Base-by-base conservation (phyloP, 768 basidiomycete genomes). In the Lactifluus volemus region DNA sequence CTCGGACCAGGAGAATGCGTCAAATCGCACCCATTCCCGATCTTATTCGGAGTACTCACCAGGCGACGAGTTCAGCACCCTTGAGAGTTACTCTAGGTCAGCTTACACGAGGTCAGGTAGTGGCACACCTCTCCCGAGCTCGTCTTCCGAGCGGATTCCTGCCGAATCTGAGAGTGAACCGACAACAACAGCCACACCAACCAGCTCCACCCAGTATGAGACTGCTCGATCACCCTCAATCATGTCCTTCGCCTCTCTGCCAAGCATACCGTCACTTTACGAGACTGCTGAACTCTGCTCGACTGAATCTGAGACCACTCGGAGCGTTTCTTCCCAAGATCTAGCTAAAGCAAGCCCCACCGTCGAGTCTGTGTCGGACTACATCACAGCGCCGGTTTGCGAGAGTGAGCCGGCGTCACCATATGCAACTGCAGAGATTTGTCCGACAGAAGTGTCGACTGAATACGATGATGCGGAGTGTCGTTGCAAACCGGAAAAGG, bases 1-100 rank as follows among this genome's bases (percentile, higher is more conserved):
- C 5, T 81, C 80, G 0, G 84, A 88, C 62, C 85, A 83, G 68
- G 85, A 85, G 70, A 84, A 85, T 59, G 64, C 63, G 9, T 68
- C 71, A 5, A 71, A 69, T 4, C 75, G 73, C 52, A 70, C 70
- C 1, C 63, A 58, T 41, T 64, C 70, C 51, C 63, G 67, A n/a
- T 53, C 68, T 41, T 63, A 70, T 65, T 70, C 69, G 12, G 68
- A 66, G 30, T 63, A 63, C 61, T 63, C 66, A 36, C 51, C 49
- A 15, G 56, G 49, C 68, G 47, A 70, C 56, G 32, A 67, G 9
- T 41, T 66, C 15, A 66, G 65, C 48, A 66, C 65, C 19, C 53
- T 66, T 30, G 63, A 66, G n/a, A 63, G 59, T 21, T 39, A 63
- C 25, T 51, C 63, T 29, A 53, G 62, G n/a, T 60, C 58, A 21